Conservation (phyloP, 768 basidiomycete genomes). For the Pleurotus giganteus region DNA sequence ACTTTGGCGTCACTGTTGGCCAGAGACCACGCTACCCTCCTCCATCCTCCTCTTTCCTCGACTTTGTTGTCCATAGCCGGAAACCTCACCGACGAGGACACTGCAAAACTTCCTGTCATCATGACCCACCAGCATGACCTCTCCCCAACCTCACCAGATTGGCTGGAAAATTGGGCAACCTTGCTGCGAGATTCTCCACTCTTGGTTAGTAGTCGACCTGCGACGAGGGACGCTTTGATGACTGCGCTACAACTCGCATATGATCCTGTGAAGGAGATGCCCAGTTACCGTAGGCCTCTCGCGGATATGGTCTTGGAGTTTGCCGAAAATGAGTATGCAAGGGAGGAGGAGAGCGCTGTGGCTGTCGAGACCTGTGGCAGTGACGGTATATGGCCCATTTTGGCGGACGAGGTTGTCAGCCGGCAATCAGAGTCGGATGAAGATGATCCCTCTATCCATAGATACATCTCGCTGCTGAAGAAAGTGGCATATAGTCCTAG, state of each 20-base stretch:
- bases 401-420: slow-evolving; percentile 68
- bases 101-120: slow-evolving; percentile 54
- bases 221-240: slow-evolving; percentile 58
- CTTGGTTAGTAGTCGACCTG: slow-evolving; percentile 40
- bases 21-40: slow-evolving; percentile 54
- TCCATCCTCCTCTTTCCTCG: slow-evolving; percentile 60
- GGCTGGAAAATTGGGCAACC: slow-evolving; percentile 66
- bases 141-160: slow-evolving; percentile 68
- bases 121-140: slow-evolving; percentile 70
- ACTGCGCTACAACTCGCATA: slow-evolving; percentile 56
- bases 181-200: slow-evolving; percentile 51
- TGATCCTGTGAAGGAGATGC: slow-evolving; percentile 68
- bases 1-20: slow-evolving; percentile 62
- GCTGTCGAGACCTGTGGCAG: slow-evolving; percentile 27
- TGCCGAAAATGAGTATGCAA: slow-evolving; percentile 33
- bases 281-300: slow-evolving; percentile 53
- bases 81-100: slow-evolving; percentile 69
- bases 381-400: slow-evolving; percentile 52
- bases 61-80: slow-evolving; percentile 64
- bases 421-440: slow-evolving; percentile 34
- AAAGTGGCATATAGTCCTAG: slow-evolving; percentile 33
- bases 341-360: slow-evolving; percentile 21
- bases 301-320: slow-evolving; percentile 55
- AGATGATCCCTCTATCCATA: slow-evolving; percentile 13
- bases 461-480: slow-evolving; percentile 40